A percentile compares a stretch with the other conserved stretches of the same genome.
Conservation (phyloP, 257 asterid genomes). For the Salvia miltiorrhiza region DNA sequence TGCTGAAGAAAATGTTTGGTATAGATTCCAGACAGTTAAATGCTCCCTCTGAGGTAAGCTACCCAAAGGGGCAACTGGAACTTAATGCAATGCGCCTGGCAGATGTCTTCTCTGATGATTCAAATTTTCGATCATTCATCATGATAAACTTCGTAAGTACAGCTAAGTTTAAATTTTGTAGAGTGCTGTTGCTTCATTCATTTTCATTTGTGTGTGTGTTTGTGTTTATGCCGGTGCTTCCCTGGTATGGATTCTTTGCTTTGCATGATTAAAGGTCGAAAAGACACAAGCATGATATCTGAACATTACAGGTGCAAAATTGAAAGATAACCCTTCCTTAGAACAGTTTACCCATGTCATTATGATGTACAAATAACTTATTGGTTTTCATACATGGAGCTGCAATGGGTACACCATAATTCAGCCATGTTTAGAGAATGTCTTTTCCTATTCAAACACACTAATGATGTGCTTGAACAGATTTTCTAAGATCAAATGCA, state of each 20-base stretch:
- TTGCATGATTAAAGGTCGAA: constrained; percentile 5
- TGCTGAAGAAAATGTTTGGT: constrained; percentile 81
- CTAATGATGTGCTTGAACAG: constrained; percentile 2
- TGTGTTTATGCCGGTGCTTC: neutral
- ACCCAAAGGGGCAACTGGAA: constrained; percentile 86
- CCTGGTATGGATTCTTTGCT: neutral
- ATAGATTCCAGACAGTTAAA: constrained; percentile 40
- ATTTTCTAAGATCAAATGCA: constrained; percentile 12
- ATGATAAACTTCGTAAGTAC: constrained; percentile 66
- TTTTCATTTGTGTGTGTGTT: neutral
- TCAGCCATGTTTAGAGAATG: neutral
- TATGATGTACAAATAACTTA: neutral
- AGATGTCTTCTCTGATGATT: constrained; percentile 94
- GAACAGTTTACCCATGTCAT: neutral
- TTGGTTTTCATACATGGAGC: constrained; percentile 1
- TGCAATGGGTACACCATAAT: neutral
- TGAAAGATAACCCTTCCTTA: neutral
- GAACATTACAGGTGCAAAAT: neutral
- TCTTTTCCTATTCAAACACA: neutral
- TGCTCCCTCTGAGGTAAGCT: constrained; percentile 43
- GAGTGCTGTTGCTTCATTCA: constrained; percentile 13
- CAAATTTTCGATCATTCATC: constrained; percentile 81
- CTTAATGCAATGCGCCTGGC: constrained; percentile 93
- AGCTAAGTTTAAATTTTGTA: neutral
- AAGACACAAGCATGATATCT: neutral